Conservation (phyloP, 371 early-diverging fungal species). For the Polyrhizophydium stewartii region DNA sequence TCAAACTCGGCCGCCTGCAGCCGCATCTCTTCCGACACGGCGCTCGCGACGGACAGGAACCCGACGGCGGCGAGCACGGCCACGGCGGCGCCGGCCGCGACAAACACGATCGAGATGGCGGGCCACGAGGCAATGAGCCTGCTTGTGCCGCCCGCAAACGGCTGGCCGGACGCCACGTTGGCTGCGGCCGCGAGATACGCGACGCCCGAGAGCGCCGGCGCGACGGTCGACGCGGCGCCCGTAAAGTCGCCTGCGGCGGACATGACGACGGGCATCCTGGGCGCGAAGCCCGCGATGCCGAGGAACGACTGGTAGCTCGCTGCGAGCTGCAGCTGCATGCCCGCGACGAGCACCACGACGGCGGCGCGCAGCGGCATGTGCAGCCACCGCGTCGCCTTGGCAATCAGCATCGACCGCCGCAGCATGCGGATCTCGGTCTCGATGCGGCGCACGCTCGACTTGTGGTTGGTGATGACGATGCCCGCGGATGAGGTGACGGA, state of each 20-base stretch:
- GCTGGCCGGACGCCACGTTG: not conserved
- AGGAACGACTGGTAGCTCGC: not conserved
- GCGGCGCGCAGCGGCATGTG: not conserved
- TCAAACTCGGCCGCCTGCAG: not conserved
- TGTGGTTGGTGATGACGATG: not conserved
- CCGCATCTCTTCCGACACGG: not conserved
- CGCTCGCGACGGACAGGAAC: not conserved
- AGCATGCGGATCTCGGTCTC: not conserved
- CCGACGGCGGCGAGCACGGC: not conserved
- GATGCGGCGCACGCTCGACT: not conserved
- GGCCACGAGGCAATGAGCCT: not conserved
- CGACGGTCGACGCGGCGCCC: not conserved
- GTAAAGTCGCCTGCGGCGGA: not conserved
- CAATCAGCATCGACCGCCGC: not conserved
- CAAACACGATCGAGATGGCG: not conserved
- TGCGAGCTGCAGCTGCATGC: not conserved
- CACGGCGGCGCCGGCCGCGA: not conserved
- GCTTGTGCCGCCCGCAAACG: too few species aligned
- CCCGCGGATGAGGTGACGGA: not conserved
- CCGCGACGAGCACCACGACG: not conserved
- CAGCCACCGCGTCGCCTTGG: not conserved
- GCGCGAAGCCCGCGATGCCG: not conserved
- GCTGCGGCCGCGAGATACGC: not conserved
- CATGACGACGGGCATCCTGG: not conserved
- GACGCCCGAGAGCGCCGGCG: not conserved